A percentile compares a stretch with the other conserved stretches of the same genome.
Conservation (phyloP, 129 eudicot species). For the Pittosporum tobira region DNA sequence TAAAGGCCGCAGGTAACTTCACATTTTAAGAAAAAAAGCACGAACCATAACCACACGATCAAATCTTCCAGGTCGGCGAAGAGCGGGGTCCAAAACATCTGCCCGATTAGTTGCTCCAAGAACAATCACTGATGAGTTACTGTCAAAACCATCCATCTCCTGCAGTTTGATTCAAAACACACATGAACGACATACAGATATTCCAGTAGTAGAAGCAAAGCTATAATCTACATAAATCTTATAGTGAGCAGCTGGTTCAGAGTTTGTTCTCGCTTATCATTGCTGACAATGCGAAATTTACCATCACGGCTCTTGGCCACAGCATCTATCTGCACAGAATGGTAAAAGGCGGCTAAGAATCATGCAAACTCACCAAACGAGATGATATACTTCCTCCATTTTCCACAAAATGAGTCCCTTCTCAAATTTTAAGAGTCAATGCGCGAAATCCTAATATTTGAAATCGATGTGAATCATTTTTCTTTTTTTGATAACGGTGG, state of each 20-base stretch:
- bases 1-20: background rate
- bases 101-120: conserved; percentile 98
- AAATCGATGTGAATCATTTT: too few species aligned
- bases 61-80: conserved; percentile 98
- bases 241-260: conserved; percentile 92
- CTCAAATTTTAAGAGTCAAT: too few species aligned
- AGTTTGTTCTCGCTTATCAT: conserved; percentile 96
- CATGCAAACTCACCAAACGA: too few species aligned
- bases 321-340: conserved; percentile 79
- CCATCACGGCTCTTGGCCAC: conserved; percentile 99
- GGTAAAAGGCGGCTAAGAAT: conserved; percentile 4
- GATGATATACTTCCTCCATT: too few species aligned
- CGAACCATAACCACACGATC: conserved; percentile 97
- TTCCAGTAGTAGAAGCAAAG: conserved; percentile 5
- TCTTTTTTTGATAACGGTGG: too few species aligned
- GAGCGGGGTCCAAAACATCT: conserved; percentile 98
- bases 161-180: conserved; percentile 28
- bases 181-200: conserved; percentile 2
- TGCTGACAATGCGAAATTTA: conserved; percentile 83
- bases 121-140: conserved; percentile 96
- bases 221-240: conserved; percentile 16
- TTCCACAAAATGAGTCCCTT: too few species aligned
- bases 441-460: too few species aligned
- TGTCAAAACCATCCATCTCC: conserved; percentile 99
- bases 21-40: conserved; percentile 10